phyloP scores from a whole-genome alignment of 2,329 filamentous ascomycete species.

The Talaromyces atroroseus region DNA sequence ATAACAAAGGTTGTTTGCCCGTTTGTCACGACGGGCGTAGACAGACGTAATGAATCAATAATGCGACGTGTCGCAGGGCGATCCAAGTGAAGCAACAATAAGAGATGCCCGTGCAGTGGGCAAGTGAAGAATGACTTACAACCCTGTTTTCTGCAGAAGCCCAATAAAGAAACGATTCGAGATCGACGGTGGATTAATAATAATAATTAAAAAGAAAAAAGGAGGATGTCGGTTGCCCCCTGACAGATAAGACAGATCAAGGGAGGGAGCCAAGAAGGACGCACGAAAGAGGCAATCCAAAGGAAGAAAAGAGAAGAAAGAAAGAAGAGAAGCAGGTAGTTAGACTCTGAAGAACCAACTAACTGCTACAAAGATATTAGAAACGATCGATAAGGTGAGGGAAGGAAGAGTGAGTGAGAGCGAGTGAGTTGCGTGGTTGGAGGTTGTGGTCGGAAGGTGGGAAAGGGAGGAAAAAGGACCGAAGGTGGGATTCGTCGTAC shows the following conservation, averaged over 20 bases:
- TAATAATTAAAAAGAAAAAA: background rate
- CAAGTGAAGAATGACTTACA: conserved; percentile 5
- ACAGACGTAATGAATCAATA: background rate
- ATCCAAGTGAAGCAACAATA: background rate
- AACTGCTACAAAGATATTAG: background rate
- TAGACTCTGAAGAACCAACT: too few relatives aligned
- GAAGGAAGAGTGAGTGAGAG: background rate
- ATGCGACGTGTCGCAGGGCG: background rate
- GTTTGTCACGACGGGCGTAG: background rate
- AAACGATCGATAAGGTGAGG: background rate
- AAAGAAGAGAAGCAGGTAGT: background rate
- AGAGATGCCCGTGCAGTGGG: background rate
- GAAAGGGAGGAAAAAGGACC: background rate
- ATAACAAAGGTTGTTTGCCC: background rate
- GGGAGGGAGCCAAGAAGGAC: background rate
- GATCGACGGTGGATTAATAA: conserved; percentile 4
- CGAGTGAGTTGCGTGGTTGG: background rate
- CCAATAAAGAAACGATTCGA: background rate
- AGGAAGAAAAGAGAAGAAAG: background rate
- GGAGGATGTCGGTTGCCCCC: background rate
- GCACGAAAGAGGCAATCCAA: background rate
- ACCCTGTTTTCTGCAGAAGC: conserved; percentile 8
- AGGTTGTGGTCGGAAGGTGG: background rate
- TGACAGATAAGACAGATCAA: background rate
- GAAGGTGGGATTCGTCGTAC: background rate